Conservation (phyloP, 1,284 basidiomycete species). For the Pterulicium gracile region DNA sequence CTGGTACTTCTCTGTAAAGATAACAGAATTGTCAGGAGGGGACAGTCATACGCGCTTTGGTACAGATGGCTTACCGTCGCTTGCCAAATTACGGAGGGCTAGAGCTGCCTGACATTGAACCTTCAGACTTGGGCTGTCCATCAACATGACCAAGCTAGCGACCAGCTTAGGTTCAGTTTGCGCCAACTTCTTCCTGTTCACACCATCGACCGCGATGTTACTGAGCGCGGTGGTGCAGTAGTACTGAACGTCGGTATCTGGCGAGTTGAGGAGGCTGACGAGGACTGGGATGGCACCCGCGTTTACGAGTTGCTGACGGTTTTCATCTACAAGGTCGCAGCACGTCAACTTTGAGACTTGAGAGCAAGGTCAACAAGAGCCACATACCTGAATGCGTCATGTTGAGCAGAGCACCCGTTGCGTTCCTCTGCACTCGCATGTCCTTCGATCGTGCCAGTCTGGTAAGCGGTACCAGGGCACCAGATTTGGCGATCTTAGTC, state of each 20-base stretch:
- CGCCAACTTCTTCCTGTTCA: slow-evolving; percentile 93
- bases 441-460: slow-evolving; percentile 96
- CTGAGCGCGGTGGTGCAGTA: slow-evolving; percentile 98
- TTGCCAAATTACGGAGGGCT: slow-evolving; percentile 92
- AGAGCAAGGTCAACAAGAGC: slow-evolving; percentile 5
- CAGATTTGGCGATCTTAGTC: slow-evolving; percentile 99
- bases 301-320: slow-evolving; percentile 96
- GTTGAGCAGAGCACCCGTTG: slow-evolving; percentile 95
- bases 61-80: slow-evolving; percentile 62
- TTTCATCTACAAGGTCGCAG: slow-evolving; percentile 64
- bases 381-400: slow-evolving; percentile 94
- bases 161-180: slow-evolving; percentile 94
- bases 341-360: slow-evolving; percentile 6
- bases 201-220: slow-evolving; percentile 95
- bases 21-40: too few species aligned
- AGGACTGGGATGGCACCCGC: slow-evolving; percentile 98
- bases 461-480: slow-evolving; percentile 93
- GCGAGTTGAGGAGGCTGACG: slow-evolving; percentile 90
- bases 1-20: slow-evolving; percentile 88
- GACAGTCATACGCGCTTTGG: slow-evolving; percentile 1
- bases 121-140: slow-evolving; percentile 97
- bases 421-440: slow-evolving; percentile 98
- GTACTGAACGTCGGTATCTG: slow-evolving; percentile 98
- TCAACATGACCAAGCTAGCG: slow-evolving; percentile 86
- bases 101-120: slow-evolving; percentile 98